Conservation (phyloP, 2,329 filamentous ascomycete genomes). For the Fusarium sp. region DNA sequence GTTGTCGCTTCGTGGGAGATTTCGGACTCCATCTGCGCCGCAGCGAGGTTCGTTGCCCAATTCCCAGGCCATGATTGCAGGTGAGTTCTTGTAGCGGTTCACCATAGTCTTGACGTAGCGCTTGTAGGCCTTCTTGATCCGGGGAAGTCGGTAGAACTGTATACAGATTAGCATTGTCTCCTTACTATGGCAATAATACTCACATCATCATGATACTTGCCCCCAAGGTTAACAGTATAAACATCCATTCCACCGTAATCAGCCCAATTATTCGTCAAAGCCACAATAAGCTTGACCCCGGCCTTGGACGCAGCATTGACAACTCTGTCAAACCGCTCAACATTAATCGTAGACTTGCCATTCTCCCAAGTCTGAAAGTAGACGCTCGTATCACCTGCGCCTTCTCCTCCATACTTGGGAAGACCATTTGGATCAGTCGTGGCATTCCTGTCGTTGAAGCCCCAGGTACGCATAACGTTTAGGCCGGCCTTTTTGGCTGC, state of each 20-base stretch:
- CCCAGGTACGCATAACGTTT: constrained; percentile 27
- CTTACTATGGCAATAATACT: constrained; percentile 61
- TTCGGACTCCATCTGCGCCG: constrained; percentile 37
- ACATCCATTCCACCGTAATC: constrained; percentile 72
- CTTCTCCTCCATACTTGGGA: constrained; percentile 58
- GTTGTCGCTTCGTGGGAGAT: constrained; percentile 52
- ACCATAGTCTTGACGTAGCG: constrained; percentile 60
- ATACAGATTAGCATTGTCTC: neutral
- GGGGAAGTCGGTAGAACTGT: constrained; percentile 26
- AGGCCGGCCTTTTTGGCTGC: constrained; percentile 29
- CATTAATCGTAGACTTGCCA: constrained; percentile 26
- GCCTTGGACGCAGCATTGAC: constrained; percentile 56
- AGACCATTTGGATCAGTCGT: constrained; percentile 43
- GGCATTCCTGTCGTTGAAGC: constrained; percentile 29
- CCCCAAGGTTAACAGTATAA: constrained; percentile 67
- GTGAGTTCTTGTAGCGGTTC: constrained; percentile 57
- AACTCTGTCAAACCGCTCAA: constrained; percentile 21
- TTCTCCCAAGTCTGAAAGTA: constrained; percentile 18
- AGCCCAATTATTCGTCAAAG: constrained; percentile 70
- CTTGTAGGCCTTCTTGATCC: constrained; percentile 34
- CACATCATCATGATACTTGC: constrained; percentile 56
- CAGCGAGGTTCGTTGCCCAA: constrained; percentile 70
- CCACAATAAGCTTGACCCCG: constrained; percentile 65
- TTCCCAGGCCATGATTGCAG: constrained; percentile 65
- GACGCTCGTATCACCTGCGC: constrained; percentile 61